Conservation (phyloP, 176 grass and related monocot species). For the Triticum monococcum region DNA sequence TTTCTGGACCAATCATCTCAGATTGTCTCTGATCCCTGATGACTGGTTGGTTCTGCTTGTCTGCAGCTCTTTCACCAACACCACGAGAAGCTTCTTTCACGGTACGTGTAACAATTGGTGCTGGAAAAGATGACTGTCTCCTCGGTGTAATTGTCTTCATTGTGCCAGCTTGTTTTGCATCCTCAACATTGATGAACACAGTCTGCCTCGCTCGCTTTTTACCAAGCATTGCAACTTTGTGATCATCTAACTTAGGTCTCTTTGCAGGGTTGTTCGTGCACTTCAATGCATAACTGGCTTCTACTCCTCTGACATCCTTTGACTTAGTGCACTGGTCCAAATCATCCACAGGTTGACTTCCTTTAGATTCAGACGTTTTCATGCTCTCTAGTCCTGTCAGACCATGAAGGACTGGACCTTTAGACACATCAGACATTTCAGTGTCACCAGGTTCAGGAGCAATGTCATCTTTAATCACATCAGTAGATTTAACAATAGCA, state of each 20-base stretch:
- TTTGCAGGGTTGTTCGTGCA: slow-evolving; percentile 76
- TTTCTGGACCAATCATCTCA: slow-evolving; percentile 51
- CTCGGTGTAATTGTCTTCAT: slow-evolving; percentile 87
- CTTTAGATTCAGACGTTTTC: slow-evolving; percentile 51
- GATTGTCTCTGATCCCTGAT: slow-evolving; percentile 65
- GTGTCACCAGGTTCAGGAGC: slow-evolving; percentile 41
- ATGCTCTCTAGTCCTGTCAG: slow-evolving; percentile 26
- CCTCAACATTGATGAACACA: slow-evolving; percentile 94
- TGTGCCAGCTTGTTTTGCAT: slow-evolving; percentile 86
- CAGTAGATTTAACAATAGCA: slow-evolving; percentile 29
- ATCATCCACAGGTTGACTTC: slow-evolving; percentile 52
- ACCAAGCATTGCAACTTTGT: slow-evolving; percentile 93
- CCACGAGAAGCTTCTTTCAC: slow-evolving; percentile 71
- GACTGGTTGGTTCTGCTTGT: slow-evolving; percentile 51
- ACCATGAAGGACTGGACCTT: slow-evolving; percentile 38
- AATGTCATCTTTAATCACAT: slow-evolving; percentile 37
- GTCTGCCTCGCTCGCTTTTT: slow-evolving; percentile 90
- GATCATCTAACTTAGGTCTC: slow-evolving; percentile 79
- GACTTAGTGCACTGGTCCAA: slow-evolving; percentile 51
- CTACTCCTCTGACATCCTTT: slow-evolving; percentile 87
- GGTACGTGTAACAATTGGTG: slow-evolving; percentile 82
- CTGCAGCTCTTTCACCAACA: slow-evolving; percentile 49
- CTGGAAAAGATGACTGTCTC: slow-evolving; percentile 82
- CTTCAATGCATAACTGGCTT: slow-evolving; percentile 87
- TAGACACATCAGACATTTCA: slow-evolving; percentile 53